Evolutionary conservation across 352 stramenopile species (phyloP), one percentile per base, ranked within the genome.

Genomic region (Phytophthora kernoviae): DNA sequence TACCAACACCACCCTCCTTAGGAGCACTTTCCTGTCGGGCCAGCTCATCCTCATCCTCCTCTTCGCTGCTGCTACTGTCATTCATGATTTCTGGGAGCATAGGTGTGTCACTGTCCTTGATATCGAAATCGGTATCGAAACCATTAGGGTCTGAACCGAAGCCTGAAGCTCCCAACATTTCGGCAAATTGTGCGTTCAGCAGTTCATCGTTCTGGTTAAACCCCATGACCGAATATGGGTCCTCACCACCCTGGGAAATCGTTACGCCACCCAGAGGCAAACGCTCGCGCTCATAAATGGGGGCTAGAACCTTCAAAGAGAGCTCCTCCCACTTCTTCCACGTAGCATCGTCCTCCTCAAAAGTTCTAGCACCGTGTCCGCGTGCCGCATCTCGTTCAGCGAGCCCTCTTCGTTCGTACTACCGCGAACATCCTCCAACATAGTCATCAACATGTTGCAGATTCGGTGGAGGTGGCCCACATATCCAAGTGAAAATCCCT

Each of bases 1-100:
- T 52, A 0, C 68, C 58, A 17, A 24, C 26, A 20, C 43, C 49
- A 4, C 30, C 54, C 17, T 49, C 65, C 39, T 67, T 64, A 15
- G 39, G 17, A 2, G 46, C 45, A 36, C 57, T 63, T 14, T 75
- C 62, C 55, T 78, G 72, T 15, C 69, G 58, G 54, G 68, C 68
- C 46, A 83, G 66, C 44, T 87, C 79, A n/a, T 84, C 78, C 22
- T 87, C 65, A 41, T 95, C 86, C 48, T 95, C 86, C 58, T 95
- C 86, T 39, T 93, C 82, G 46, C 84, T 95, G 68, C 86, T 94
- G 72, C 86, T 95, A 66, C 86, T 95, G 64, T 93, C 82, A 57
- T 93, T 84, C 77, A 91, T 90, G 55, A 93, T 93, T 60, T 91
- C 84, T 0, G 86, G 86, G 15, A 93, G 56, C 80, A 92, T 90